phyloP scores from a whole-genome alignment of 2,329 filamentous ascomycete species.

The Claviceps monticola region DNA sequence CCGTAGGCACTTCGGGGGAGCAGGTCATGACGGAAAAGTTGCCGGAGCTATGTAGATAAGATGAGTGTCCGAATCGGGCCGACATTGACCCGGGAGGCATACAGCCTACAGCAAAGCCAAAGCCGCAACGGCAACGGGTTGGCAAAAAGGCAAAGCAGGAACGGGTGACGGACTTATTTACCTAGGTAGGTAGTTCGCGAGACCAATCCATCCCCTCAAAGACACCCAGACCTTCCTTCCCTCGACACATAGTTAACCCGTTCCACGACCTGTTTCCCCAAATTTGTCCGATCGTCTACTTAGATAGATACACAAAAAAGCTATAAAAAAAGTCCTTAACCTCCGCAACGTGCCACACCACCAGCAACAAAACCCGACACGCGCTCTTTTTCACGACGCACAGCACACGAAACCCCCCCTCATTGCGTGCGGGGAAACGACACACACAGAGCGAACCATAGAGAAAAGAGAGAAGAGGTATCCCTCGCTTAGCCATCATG shows the following conservation, averaged over 20 bases:
- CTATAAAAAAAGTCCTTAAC: background rate
- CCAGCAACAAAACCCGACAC: background rate
- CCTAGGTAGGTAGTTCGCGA: background rate
- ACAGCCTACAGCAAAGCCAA: no score
- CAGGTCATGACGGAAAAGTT: background rate
- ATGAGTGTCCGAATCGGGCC: constrained; percentile 2
- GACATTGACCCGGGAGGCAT: constrained; percentile 7
- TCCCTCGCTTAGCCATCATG: constrained; percentile 12
- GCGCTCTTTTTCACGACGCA: background rate
- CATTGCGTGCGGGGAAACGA: background rate
- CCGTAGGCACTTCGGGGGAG: no score
- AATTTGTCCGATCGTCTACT: background rate
- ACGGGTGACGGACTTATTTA: no score
- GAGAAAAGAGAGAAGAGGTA: background rate
- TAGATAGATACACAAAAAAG: no score
- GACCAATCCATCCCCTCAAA: background rate
- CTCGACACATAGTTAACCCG: background rate
- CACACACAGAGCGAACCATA: background rate
- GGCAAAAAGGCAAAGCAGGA: background rate
- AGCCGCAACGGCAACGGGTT: background rate
- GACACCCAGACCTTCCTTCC: background rate
- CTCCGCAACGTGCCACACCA: background rate
- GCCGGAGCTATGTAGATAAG: background rate
- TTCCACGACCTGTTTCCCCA: background rate
- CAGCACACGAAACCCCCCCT: background rate